A percentile compares a stretch with the other conserved stretches of the same genome.
phyloP scores from a whole-genome alignment of 106 monocot species.

The Xerophyta viscosa region DNA sequence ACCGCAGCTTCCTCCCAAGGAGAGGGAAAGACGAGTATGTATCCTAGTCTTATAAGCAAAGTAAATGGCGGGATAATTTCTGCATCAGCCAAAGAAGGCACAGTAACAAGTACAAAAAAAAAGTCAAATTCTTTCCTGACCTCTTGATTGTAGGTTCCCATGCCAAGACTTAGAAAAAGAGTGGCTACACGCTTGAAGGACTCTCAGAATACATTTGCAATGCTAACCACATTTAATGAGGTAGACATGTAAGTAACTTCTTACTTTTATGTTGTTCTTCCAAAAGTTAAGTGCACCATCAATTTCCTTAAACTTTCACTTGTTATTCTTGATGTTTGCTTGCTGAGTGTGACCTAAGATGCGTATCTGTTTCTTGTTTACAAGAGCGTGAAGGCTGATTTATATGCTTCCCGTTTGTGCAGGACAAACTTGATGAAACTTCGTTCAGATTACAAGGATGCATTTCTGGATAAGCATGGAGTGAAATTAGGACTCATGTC shows the following conservation, averaged over 20 bases:
- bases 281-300: too few relatives aligned
- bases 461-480: conserved; percentile 79
- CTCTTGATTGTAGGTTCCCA: conserved; percentile 54
- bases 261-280: too few relatives aligned
- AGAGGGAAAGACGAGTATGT: conserved; percentile 86
- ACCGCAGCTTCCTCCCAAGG: conserved; percentile 94
- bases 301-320: background rate
- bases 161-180: conserved; percentile 85
- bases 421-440: conserved; percentile 99
- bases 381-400: background rate
- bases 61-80: too few relatives aligned
- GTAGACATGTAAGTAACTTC: conserved; percentile 80
- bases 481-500: conserved; percentile 90
- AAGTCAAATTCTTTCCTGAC: background rate
- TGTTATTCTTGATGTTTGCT: background rate
- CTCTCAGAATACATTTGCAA: conserved; percentile 93
- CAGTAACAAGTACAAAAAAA: background rate
- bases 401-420: conserved; percentile 4
- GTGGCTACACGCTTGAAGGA: conserved; percentile 94
- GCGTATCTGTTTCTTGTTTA: background rate
- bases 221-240: conserved; percentile 99
- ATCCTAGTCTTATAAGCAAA: background rate
- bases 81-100: too few relatives aligned
- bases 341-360: background rate
- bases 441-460: conserved; percentile 93